Base-by-base conservation (phyloP, 2,329 filamentous ascomycete genomes). In the Scedosporium aurantiacum region DNA sequence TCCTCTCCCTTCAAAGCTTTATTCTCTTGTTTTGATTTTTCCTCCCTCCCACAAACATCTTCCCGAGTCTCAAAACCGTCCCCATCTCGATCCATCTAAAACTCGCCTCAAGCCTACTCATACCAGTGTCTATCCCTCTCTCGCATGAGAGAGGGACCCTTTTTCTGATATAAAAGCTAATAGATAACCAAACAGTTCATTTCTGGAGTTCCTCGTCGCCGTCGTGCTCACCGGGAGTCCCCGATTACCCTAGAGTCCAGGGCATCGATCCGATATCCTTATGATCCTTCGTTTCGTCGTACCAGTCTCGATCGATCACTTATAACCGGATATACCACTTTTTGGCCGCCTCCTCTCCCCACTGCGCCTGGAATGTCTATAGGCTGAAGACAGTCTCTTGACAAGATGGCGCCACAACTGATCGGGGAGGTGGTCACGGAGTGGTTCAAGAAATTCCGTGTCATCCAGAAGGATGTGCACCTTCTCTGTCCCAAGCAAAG, bases 401-500 rank as follows among this genome's bases (percentile, higher is more conserved):
- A 41, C 18, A 55, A 62, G 60, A 79, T 79, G 77, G 71, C 70
- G 54, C 61, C 64, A 16, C 61, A 67, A 41, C 65, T 70, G 55
- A 67, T 72, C 55, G 70, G 72, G 63, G 75, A 78, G 64, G 73
- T 77, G 65, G 72, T 80, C 60, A 71, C 68, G 18, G 69, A 73
- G 60, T 77, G 75, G 69, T 79, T 74, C 63, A 73, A 76, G 63
- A 73, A 77, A 62, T 70, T 79, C 2, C 72, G 75, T 55, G 69
- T 71, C 28, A 72, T 81, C n/a, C 74, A 76, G 2, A 50, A 70
- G n/a, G 73, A 80, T 14, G 74, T 78, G 25, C 88, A 91, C 68
- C 77, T 90, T 60, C 82, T 90, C 63, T 91, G 88, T 64, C 86
- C 88, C 1, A 84, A 82, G 63, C 72, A 83, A 61, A 74, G 78